These are phyloP conservation scores for Kregervanrija pseudodelftensis DNA, from an alignment of 805 yeast species.

Conservation along the genomic window DNA sequence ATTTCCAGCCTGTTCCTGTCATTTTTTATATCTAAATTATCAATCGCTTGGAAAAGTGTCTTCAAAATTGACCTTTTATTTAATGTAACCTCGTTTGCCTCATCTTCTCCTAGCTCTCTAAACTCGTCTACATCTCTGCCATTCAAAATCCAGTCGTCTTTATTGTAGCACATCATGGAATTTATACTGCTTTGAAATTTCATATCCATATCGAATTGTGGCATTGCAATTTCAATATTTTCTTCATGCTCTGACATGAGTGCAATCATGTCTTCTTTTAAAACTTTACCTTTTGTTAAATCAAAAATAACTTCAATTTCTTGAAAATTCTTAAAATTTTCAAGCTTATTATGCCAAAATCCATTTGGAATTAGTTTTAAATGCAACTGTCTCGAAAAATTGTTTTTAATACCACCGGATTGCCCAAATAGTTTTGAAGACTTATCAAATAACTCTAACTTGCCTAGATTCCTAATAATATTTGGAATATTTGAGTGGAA, in stretches of 20 bases:
- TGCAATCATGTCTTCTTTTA: slow-evolving; percentile 15
- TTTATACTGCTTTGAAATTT: slow-evolving; percentile 25
- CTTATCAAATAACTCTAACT: slow-evolving; percentile 19
- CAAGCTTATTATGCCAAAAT: slow-evolving; percentile 13
- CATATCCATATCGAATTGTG: slow-evolving; percentile 21
- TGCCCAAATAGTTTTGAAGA: slow-evolving; percentile 20
- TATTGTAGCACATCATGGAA: slow-evolving; percentile 18
- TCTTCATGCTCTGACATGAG: slow-evolving; percentile 24
- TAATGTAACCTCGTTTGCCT: slow-evolving; percentile 6
- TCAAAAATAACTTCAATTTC: slow-evolving; percentile 27
- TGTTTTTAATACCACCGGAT: slow-evolving; percentile 24
- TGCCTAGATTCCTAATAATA: slow-evolving; percentile 16
- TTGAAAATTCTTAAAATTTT: slow-evolving; percentile 20
- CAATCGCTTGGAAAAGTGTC: no score
- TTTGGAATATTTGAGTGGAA: slow-evolving; percentile 24
- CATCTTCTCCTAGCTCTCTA: slow-evolving; percentile 6
- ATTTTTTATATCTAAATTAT: no score
- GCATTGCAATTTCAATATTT: slow-evolving; percentile 20
- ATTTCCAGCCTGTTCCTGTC: neutral
- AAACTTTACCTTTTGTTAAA: slow-evolving; percentile 15
- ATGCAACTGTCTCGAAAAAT: slow-evolving; percentile 23
- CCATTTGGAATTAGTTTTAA: slow-evolving; percentile 29
- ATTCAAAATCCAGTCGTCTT: slow-evolving; percentile 12
- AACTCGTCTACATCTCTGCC: slow-evolving; percentile 3
- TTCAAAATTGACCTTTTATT: slow-evolving; percentile 16